Evolutionary conservation across 164 flowering plant genomes (phyloP).

Genomic region (Tetrastigma voinierianum): DNA sequence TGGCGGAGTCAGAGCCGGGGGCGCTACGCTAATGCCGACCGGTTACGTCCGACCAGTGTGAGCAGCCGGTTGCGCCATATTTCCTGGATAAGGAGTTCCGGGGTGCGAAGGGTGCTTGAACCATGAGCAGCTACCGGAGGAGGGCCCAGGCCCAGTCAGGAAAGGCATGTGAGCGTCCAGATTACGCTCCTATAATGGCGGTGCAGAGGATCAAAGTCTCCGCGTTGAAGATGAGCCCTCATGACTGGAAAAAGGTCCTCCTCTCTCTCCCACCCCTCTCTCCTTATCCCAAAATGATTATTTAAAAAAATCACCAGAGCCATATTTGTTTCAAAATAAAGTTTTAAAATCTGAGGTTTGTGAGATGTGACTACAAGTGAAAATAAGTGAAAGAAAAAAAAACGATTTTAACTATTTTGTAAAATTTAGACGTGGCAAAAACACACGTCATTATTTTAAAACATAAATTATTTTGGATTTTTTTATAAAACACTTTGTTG

Average conservation of each 20-base stretch:
- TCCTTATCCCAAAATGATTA: too few relatives aligned
- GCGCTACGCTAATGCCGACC: slow-evolving; percentile 39
- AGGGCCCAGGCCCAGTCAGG: slow-evolving; percentile 1
- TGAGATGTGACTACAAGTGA: too few relatives aligned
- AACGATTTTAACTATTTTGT: too few relatives aligned
- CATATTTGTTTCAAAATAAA: too few relatives aligned
- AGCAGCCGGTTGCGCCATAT: slow-evolving; percentile 28
- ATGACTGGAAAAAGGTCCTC: slow-evolving; percentile 42
- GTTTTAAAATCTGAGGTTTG: too few relatives aligned
- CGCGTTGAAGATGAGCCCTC: slow-evolving; percentile 38
- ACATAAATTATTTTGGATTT: too few relatives aligned
- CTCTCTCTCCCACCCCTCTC: not conserved
- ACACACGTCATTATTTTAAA: too few relatives aligned
- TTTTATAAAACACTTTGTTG: too few relatives aligned
- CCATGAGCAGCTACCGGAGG: slow-evolving; percentile 31
- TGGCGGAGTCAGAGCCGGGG: slow-evolving; percentile 44
- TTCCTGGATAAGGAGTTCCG: slow-evolving; percentile 30
- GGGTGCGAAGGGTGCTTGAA: slow-evolving; percentile 20
- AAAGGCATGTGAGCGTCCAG: slow-evolving; percentile 23
- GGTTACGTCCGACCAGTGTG: slow-evolving; percentile 28
- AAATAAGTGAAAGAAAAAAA: too few relatives aligned
- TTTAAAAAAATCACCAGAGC: too few relatives aligned
- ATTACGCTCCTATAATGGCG: slow-evolving; percentile 16
- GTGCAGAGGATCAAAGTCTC: slow-evolving; percentile 33
- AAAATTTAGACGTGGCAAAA: too few relatives aligned